These are phyloP conservation scores for Sugiyamaella castrensis DNA, from an alignment of 1,139 yeast species.

Conservation along the genomic window DNA sequence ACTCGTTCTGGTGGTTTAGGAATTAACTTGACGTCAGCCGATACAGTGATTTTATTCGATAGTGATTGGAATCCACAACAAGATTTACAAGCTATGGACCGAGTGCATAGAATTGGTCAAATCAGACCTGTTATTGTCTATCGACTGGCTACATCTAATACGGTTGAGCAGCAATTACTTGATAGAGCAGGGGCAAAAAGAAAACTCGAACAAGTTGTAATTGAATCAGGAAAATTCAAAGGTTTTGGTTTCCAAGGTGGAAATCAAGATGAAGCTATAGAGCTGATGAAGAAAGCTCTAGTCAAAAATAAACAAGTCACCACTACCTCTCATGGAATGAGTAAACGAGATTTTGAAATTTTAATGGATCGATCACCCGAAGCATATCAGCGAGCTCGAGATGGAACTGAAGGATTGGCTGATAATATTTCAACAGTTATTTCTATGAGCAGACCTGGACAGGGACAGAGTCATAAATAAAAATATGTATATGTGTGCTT, in stretches of 20 bases:
- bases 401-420: constrained; percentile 19
- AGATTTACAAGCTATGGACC: constrained; percentile 92
- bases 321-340: constrained; percentile 28
- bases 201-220: constrained; percentile 74
- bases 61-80: constrained; percentile 98
- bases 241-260: constrained; percentile 43
- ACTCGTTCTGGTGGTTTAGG: constrained; percentile 97
- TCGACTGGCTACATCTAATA: constrained; percentile 69
- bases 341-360: constrained; percentile 48
- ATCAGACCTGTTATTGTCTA: constrained; percentile 74
- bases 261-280: constrained; percentile 20
- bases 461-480: not conserved
- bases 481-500: no score
- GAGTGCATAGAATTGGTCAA: constrained; percentile 94
- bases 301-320: constrained; percentile 20
- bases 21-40: constrained; percentile 79
- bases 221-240: constrained; percentile 78
- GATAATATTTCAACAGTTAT: constrained; percentile 16
- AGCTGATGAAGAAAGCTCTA: constrained; percentile 29
- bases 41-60: constrained; percentile 84
- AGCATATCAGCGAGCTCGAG: constrained; percentile 42
- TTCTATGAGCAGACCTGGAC: constrained; percentile 1
- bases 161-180: constrained; percentile 78
- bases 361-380: constrained; percentile 51
- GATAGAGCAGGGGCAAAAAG: constrained; percentile 77